These are phyloP conservation scores for Heliosperma pusillum DNA, from an alignment of 148 eudicot genomes.

Conservation along the genomic window DNA sequence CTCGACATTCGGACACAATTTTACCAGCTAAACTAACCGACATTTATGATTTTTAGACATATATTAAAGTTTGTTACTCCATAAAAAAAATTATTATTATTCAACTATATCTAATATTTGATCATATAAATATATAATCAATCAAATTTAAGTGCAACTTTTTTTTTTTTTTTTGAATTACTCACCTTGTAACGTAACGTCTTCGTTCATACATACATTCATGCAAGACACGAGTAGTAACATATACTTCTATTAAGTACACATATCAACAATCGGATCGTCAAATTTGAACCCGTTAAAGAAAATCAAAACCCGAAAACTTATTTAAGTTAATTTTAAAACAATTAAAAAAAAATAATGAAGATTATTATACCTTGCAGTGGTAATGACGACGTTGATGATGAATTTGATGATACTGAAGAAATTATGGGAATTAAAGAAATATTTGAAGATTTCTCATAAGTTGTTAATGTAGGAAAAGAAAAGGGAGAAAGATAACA, in stretches of 20 bases:
- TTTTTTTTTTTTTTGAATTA: too few species aligned
- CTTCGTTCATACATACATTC: neutral
- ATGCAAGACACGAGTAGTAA: neutral
- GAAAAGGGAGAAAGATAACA: conserved; percentile 45
- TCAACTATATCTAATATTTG: too few species aligned
- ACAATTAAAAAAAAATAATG: neutral
- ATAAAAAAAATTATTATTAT: too few species aligned
- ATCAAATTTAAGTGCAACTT: too few species aligned
- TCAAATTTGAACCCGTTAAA: neutral
- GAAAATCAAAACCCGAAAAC: neutral
- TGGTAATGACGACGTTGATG: neutral
- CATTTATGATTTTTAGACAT: neutral
- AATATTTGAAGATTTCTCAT: conserved; percentile 13
- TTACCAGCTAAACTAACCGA: neutral
- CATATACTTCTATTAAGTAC: neutral
- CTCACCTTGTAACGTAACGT: neutral
- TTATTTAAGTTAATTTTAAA: neutral
- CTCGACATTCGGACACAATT: too few species aligned
- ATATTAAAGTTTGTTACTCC: neutral
- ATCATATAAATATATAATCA: too few species aligned
- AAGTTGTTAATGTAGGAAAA: conserved; percentile 21
- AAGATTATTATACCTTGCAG: conserved; percentile 12
- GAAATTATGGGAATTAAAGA: conserved; percentile 13
- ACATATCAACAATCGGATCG: neutral
- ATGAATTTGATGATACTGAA: neutral